A percentile compares a stretch with the other conserved stretches of the same genome.
phyloP scores from a whole-genome alignment of 208 protist species.

The Acanthamoeba culbertsoni region DNA sequence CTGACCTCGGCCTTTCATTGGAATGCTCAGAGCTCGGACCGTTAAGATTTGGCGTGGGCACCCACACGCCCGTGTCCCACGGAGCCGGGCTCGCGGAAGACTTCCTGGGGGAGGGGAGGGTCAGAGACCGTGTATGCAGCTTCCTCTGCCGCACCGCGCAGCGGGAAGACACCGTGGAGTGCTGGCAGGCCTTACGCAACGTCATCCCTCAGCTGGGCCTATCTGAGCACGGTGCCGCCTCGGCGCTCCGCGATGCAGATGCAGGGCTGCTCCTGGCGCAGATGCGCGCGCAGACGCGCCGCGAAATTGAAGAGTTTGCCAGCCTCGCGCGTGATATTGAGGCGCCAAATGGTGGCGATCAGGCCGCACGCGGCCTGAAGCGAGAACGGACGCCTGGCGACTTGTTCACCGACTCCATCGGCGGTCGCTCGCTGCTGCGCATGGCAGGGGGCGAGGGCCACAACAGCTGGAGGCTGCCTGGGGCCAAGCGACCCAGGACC shows the following conservation, averaged over 20 bases:
- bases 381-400: background rate
- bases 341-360: background rate
- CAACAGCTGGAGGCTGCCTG: background rate
- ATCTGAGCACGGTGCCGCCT: background rate
- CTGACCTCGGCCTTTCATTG: background rate
- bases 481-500: background rate
- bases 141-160: background rate
- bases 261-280: background rate
- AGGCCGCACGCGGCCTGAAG: background rate
- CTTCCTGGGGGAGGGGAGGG: background rate
- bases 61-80: background rate
- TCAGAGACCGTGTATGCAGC: background rate
- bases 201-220: background rate
- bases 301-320: background rate
- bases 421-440: background rate
- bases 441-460: too few species aligned
- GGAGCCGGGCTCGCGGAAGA: background rate
- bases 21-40: background rate
- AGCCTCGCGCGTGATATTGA: background rate
- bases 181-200: conserved; percentile 6
- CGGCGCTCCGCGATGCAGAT: background rate
- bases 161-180: background rate
- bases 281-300: background rate
- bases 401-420: background rate
- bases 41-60: background rate